These are phyloP conservation scores for Alnus glutinosa DNA, from an alignment of 306 rosid species.

Conservation along the genomic window DNA sequence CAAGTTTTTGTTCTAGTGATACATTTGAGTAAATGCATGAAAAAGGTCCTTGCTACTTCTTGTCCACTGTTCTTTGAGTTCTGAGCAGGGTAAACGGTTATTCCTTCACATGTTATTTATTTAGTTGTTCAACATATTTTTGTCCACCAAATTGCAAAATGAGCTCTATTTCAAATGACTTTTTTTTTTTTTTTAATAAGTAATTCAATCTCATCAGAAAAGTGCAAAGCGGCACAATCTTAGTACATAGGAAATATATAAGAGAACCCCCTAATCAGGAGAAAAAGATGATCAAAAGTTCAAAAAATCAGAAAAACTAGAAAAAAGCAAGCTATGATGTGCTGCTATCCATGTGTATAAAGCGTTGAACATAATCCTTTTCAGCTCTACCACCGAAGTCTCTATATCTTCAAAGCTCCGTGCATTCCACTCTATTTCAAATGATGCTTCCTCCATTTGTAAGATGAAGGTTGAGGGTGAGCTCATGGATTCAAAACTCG, in stretches of 20 bases:
- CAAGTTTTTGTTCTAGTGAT: not conserved
- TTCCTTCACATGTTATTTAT: not conserved
- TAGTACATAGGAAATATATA: no score
- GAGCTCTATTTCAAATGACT: no score
- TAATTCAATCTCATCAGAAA: no score
- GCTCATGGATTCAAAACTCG: not conserved
- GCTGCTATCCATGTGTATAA: no score
- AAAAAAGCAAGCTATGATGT: no score
- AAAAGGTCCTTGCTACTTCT: not conserved
- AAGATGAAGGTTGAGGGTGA: not conserved
- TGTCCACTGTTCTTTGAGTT: not conserved
- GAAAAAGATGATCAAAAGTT: no score
- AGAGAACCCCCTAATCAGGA: no score
- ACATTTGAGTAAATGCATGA: not conserved
- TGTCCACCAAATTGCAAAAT: not conserved
- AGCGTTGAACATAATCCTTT: no score
- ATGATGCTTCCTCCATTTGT: not conserved
- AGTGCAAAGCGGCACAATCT: no score
- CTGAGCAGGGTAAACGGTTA: not conserved
- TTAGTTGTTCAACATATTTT: not conserved
- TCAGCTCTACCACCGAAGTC: no score
- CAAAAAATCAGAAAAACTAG: no score
- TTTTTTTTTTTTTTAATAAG: not conserved
- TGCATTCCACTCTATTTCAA: not conserved
- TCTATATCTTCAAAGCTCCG: no score